These are phyloP conservation scores for Dictyophora rubrovolvata DNA, from an alignment of 768 basidiomycete species.

Conservation along the genomic window DNA sequence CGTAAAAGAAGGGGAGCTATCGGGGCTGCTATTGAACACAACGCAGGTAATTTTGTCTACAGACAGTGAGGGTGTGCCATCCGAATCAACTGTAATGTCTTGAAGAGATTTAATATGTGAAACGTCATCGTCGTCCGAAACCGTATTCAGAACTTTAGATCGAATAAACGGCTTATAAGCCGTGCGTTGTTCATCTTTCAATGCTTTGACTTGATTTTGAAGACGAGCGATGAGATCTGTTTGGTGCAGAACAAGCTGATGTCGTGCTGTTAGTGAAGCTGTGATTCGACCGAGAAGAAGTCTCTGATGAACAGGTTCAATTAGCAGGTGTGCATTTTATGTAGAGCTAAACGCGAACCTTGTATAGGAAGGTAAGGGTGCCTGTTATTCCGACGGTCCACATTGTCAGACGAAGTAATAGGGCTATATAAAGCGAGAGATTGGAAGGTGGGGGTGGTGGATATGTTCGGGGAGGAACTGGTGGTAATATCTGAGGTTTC, in stretches of 20 bases:
- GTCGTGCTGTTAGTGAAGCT: constrained; percentile 48
- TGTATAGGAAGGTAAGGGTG: constrained; percentile 49
- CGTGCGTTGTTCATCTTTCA: constrained; percentile 47
- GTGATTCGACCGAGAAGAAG: constrained; percentile 59
- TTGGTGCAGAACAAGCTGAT: constrained; percentile 52
- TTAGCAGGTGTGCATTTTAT: neutral
- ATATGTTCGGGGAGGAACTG: constrained; percentile 63
- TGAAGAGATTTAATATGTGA: constrained; percentile 11
- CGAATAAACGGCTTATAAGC: constrained; percentile 46
- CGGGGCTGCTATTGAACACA: neutral
- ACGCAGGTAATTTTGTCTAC: neutral
- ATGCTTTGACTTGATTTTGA: constrained; percentile 40
- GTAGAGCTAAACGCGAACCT: constrained; percentile 23
- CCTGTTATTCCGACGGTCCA: constrained; percentile 64
- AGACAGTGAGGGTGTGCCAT: neutral
- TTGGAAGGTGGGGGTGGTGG: constrained; percentile 61
- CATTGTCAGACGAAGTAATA: constrained; percentile 44
- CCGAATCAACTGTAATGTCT: constrained; percentile 1
- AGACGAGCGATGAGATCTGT: constrained; percentile 43
- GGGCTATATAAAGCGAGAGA: constrained; percentile 56
- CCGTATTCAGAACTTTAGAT: constrained; percentile 25
- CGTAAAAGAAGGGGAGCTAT: neutral
- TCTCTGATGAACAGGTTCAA: constrained; percentile 32
- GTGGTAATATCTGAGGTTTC: constrained; percentile 28
- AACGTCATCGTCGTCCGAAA: constrained; percentile 40